Base-by-base conservation (phyloP, 164 flowering plant species). In the Stephania japonica region DNA sequence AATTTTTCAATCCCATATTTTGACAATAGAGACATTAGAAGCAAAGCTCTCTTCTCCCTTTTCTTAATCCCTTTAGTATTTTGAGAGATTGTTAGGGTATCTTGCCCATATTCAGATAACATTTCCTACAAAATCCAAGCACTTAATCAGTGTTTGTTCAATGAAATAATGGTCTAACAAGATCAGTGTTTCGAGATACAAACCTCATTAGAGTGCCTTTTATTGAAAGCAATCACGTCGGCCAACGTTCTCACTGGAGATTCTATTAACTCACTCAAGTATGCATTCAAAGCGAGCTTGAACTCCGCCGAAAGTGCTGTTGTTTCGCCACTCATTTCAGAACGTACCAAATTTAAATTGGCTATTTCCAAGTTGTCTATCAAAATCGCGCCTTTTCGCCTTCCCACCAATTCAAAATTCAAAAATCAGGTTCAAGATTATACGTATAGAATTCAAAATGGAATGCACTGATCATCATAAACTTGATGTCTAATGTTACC, bases 181-280 rank as follows among this genome's bases (percentile, higher is more conserved):
- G 2, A 21, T 8, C 77, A 42, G 3, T n/a, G 11, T 13, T 21
- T n/a, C 70, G 71, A 26, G 83, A 86, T 83, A 72, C 11, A 4
- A 23, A 53, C 32, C 72, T 50, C 14, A 42, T 14, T 81, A 77
- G 86, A 23, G 78, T 47, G 27, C n/a, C 82, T 82, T 13, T 76
- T 11, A 70, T 88, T 88, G 86, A 86, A 90, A 67, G 85, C 82
- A 9, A 88, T 87, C 1, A 87, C 65, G n/a, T 88, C 91, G 4
- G 89, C 83, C 26, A 88, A 68, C 6, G 90, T 80, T 42, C 86
- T 67, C 7, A 90, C 89, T 1, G 92, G 92, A 63, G 95, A 88
- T 25, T 42, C 38, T 5, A 81, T 73, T 7, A 90, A 80, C 56
- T 80, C 81, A 65, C 77, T 80, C 6, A 87, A 69, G 75, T 87